Percentiles rank a stretch among this genome's conserved stretches.
These are phyloP conservation scores for Agastache rugosa DNA, from an alignment of 257 asterid genomes.

Conservation along the genomic window DNA sequence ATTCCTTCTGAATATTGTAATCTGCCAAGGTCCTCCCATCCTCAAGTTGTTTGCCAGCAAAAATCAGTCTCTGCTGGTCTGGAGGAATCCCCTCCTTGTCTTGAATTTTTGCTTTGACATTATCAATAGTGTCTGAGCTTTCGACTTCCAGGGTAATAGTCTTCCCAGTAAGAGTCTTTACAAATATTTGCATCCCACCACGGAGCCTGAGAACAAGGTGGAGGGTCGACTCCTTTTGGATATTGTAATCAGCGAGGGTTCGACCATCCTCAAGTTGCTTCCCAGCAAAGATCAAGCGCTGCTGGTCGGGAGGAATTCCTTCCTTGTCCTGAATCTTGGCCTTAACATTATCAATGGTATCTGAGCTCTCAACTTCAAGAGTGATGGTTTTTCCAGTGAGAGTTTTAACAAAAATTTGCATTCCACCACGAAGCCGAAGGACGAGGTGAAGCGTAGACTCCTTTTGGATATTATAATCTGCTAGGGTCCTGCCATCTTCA, in stretches of 20 bases:
- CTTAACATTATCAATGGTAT: constrained; percentile 36
- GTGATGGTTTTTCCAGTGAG: constrained; percentile 35
- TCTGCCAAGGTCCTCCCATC: constrained; percentile 43
- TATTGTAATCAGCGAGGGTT: constrained; percentile 36
- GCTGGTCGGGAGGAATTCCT: constrained; percentile 38
- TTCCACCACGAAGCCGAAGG: constrained; percentile 32
- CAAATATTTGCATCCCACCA: constrained; percentile 40
- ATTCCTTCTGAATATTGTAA: constrained; percentile 41
- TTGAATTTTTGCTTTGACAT: constrained; percentile 36
- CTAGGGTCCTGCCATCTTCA: constrained; percentile 34
- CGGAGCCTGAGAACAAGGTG: constrained; percentile 42
- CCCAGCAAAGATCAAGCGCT: constrained; percentile 33
- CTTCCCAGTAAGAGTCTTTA: constrained; percentile 25
- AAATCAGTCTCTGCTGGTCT: constrained; percentile 33
- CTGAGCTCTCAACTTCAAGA: constrained; percentile 34
- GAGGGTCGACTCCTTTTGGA: constrained; percentile 40
- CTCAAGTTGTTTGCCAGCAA: constrained; percentile 40
- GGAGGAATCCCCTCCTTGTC: constrained; percentile 39
- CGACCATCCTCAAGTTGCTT: constrained; percentile 40
- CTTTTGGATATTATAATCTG: constrained; percentile 35
- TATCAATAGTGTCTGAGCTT: constrained; percentile 31
- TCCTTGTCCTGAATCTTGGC: constrained; percentile 37
- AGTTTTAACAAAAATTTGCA: constrained; percentile 22
- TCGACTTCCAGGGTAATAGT: constrained; percentile 37
- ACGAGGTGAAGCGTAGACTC: constrained; percentile 38